These are phyloP conservation scores for Grifola frondosa DNA, from an alignment of 1,284 basidiomycete species.

Conservation along the genomic window DNA sequence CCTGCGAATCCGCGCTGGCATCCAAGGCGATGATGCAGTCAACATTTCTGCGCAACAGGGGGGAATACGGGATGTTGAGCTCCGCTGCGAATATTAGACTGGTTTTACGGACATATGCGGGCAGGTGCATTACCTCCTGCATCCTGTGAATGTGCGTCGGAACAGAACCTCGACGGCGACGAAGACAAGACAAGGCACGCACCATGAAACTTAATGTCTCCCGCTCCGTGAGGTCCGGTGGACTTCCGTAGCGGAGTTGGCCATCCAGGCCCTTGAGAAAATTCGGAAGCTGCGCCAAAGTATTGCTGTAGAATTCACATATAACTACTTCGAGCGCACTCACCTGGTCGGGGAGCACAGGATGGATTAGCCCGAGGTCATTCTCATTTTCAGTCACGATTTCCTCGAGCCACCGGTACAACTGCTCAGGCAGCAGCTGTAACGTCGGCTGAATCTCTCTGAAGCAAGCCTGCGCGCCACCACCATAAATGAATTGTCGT, in stretches of 20 bases:
- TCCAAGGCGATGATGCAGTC: constrained; percentile 44
- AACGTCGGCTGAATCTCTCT: constrained; percentile 39
- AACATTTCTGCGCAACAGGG: constrained; percentile 36
- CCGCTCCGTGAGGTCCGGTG: constrained; percentile 32
- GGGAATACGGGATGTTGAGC: constrained; percentile 42
- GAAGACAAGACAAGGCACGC: constrained; percentile 1
- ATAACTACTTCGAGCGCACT: neutral
- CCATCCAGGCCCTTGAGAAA: constrained; percentile 40
- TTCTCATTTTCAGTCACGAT: constrained; percentile 35
- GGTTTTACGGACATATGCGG: neutral
- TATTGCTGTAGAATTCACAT: constrained; percentile 1
- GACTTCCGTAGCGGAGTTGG: constrained; percentile 34
- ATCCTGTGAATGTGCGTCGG: constrained; percentile 24
- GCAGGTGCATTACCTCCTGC: constrained; percentile 29
- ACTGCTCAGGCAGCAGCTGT: constrained; percentile 31
- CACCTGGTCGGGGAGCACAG: constrained; percentile 38
- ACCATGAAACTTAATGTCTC: constrained; percentile 41
- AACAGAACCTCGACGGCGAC: neutral
- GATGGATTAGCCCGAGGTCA: constrained; percentile 39
- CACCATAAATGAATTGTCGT: neutral
- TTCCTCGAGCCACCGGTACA: constrained; percentile 35
- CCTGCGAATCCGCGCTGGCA: constrained; percentile 41
- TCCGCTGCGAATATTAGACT: constrained; percentile 23
- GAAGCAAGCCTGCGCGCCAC: constrained; percentile 34
- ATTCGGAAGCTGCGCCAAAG: constrained; percentile 34